Conservation (phyloP, 2,329 filamentous ascomycete genomes). For the Botrytis squamosa region DNA sequence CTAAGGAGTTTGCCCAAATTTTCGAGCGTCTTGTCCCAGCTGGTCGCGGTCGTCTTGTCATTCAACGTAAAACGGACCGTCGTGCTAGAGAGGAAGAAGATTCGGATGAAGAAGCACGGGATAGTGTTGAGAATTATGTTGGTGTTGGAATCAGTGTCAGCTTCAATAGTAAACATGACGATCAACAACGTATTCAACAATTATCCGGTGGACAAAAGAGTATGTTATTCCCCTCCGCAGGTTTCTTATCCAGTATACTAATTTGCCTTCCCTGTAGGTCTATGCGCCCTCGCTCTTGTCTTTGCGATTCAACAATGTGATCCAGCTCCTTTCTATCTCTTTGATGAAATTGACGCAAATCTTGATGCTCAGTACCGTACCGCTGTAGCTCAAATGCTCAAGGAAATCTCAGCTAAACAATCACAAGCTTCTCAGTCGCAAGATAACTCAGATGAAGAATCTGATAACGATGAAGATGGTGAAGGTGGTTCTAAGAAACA, state of each 20-base stretch:
- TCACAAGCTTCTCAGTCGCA: conserved; percentile 9
- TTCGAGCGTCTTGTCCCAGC: conserved; percentile 95
- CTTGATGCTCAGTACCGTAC: conserved; percentile 97
- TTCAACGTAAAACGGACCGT: conserved; percentile 84
- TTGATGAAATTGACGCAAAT: conserved; percentile 98
- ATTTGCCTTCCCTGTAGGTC: conserved; percentile 52
- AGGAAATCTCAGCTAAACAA: conserved; percentile 67
- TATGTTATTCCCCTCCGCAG: conserved; percentile 46
- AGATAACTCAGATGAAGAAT: conserved; percentile 28
- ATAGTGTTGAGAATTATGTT: conserved; percentile 87
- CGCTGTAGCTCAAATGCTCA: conserved; percentile 84
- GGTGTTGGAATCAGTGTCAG: conserved; percentile 96
- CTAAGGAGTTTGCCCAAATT: conserved; percentile 85
- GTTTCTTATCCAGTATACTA: not conserved
- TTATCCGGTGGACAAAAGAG: conserved; percentile 97
- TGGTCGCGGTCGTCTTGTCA: conserved; percentile 85
- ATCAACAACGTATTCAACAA: conserved; percentile 97
- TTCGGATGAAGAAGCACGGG: conserved; percentile 65
- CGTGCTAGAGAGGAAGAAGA: conserved; percentile 63
- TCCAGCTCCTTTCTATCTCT: conserved; percentile 97
- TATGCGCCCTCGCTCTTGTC: conserved; percentile 94
- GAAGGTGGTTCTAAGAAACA: conserved; percentile 32
- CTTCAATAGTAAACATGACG: conserved; percentile 98
- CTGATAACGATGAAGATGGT: conserved; percentile 43
- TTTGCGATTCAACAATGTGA: conserved; percentile 99